Evolutionary conservation across 1,139 yeast genomes (phyloP).

Genomic region (Taphrina pruni): DNA sequence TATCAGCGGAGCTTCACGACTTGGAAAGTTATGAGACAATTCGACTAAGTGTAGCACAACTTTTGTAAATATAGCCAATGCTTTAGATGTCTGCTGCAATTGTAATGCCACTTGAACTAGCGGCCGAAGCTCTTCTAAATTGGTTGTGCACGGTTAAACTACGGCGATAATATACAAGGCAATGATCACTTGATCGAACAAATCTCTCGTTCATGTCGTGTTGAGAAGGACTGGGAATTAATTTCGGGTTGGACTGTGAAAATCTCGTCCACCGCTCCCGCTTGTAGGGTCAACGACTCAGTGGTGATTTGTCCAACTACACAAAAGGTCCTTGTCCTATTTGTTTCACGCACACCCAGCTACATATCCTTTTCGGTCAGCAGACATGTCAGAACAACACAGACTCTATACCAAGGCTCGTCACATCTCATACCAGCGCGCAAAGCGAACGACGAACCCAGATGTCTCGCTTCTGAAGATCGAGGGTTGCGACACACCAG

Average conservation of each 20-base stretch:
- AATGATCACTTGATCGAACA: too few relatives aligned
- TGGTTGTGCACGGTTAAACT: neutral
- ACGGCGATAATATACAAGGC: neutral
- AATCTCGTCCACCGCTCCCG: conserved; percentile 14
- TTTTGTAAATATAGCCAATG: too few relatives aligned
- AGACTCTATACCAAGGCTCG: conserved; percentile 99
- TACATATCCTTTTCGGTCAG: neutral
- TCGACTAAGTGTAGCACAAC: too few relatives aligned
- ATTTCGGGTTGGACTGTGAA: conserved; percentile 32
- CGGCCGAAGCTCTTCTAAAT: neutral
- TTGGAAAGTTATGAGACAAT: conserved; percentile 18
- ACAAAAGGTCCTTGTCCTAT: neutral
- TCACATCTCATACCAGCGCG: conserved; percentile 99
- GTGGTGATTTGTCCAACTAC: conserved; percentile 8
- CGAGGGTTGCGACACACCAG: conserved; percentile 86
- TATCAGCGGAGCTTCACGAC: conserved; percentile 30
- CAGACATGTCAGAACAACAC: conserved; percentile 38
- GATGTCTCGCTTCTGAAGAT: conserved; percentile 94
- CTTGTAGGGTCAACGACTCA: neutral
- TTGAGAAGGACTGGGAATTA: conserved; percentile 11
- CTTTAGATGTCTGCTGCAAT: too few relatives aligned
- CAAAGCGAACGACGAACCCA: conserved; percentile 98
- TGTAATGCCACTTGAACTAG: neutral
- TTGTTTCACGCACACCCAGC: conserved; percentile 3
- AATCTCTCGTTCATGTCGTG: neutral